Conservation (phyloP, 441 rosid genomes). For the Pelargonium myrrhifolium region DNA sequence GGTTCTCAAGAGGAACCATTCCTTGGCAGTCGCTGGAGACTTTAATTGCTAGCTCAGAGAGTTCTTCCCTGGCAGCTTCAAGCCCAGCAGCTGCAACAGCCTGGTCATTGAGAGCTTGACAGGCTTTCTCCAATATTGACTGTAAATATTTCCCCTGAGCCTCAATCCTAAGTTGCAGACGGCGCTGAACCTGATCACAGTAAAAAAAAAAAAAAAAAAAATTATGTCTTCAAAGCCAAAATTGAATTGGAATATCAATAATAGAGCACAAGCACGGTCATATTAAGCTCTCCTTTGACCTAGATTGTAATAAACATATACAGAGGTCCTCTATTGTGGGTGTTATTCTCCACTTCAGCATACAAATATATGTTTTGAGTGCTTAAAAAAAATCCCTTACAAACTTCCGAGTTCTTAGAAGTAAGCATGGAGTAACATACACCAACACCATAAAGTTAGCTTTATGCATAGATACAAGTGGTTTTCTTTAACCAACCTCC, state of each 20-base stretch:
- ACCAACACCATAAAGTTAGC: too few relatives aligned
- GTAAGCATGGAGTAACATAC: too few relatives aligned
- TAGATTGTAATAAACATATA: too few relatives aligned
- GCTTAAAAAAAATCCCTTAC: too few relatives aligned
- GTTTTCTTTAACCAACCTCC: conserved; percentile 48
- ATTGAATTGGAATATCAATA: not conserved
- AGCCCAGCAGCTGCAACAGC: conserved; percentile 53
- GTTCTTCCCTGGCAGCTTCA: conserved; percentile 75
- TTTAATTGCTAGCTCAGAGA: conserved; percentile 74
- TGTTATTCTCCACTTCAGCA: too few relatives aligned
- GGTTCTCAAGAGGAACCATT: conserved; percentile 33
- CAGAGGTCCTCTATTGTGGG: too few relatives aligned
- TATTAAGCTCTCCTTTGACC: too few relatives aligned
- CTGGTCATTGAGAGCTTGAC: conserved; percentile 71
- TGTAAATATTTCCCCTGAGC: conserved; percentile 85
- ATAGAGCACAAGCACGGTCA: too few relatives aligned
- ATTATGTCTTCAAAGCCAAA: conserved; percentile 3
- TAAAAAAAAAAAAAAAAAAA: conserved; percentile 19
- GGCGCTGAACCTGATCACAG: conserved; percentile 64
- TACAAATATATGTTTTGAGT: too few relatives aligned
- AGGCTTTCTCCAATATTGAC: conserved; percentile 80
- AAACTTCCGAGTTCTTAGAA: too few relatives aligned
- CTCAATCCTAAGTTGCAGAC: conserved; percentile 77
- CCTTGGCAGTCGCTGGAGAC: conserved; percentile 53
- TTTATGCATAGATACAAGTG: too few relatives aligned